A percentile compares a stretch with the other conserved stretches of the same genome.
These are phyloP conservation scores for Boletus sp. DNA, from an alignment of 1,284 basidiomycete species.

Conservation along the genomic window DNA sequence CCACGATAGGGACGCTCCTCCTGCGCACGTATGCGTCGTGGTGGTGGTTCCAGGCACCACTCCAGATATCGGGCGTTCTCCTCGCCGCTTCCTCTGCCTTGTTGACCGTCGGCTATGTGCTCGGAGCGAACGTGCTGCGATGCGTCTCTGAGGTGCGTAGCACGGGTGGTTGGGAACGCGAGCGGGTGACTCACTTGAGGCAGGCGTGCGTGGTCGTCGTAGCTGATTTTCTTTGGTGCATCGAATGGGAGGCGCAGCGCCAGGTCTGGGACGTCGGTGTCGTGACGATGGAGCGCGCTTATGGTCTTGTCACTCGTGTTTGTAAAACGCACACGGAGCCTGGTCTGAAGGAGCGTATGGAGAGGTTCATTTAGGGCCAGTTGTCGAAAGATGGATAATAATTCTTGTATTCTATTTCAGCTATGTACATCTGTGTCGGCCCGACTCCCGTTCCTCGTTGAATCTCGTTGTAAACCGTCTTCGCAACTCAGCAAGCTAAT, in stretches of 20 bases:
- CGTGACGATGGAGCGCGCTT: neutral
- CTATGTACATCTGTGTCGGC: too few species aligned
- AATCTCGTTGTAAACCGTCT: too few species aligned
- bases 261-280: neutral
- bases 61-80: neutral
- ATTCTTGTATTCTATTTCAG: too few species aligned
- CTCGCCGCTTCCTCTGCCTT: neutral
- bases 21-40: conserved; percentile 1
- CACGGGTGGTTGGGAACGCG: neutral
- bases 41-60: conserved; percentile 16
- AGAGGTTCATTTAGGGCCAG: too few species aligned
- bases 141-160: conserved; percentile 8
- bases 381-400: too few species aligned
- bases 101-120: neutral
- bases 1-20: neutral
- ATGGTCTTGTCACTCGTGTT: neutral
- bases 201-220: conserved; percentile 6
- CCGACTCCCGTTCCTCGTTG: too few species aligned
- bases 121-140: neutral
- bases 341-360: too few species aligned
- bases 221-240: conserved; percentile 14
- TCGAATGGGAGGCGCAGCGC: conserved; percentile 15
- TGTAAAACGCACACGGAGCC: too few species aligned
- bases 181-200: neutral
- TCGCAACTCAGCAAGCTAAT: too few species aligned